phyloP scores from a whole-genome alignment of 208 protist genomes.

The Sergeia podlipaevii region DNA sequence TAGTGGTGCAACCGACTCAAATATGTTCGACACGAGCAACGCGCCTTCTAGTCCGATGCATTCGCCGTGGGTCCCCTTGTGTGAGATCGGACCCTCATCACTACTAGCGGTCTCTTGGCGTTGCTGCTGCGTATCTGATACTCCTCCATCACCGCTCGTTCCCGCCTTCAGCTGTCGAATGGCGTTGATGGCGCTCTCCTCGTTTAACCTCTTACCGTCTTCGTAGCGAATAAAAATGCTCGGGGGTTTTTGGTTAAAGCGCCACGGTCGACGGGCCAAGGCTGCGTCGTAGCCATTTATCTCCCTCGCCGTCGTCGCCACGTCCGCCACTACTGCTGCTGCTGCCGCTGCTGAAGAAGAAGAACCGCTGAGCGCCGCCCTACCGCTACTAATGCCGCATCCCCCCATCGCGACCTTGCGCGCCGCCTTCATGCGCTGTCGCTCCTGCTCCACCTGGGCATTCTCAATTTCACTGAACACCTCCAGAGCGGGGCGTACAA shows the following conservation, averaged over 20 bases:
- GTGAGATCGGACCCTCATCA: conserved; percentile 19
- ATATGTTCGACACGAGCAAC: conserved; percentile 35
- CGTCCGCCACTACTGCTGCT: conserved; percentile 2
- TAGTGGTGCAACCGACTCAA: conserved; percentile 32
- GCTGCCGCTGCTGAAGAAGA: conserved; percentile 4
- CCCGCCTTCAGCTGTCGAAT: conserved; percentile 7
- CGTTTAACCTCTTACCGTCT: conserved; percentile 43
- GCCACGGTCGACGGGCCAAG: conserved; percentile 24
- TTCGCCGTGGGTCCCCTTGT: too few species aligned
- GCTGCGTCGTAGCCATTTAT: conserved; percentile 49
- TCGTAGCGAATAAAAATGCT: conserved; percentile 53
- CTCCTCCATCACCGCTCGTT: not conserved
- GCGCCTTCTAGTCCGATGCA: conserved; percentile 20
- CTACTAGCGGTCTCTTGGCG: not conserved
- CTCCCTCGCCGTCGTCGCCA: conserved; percentile 1
- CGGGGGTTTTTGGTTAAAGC: conserved; percentile 28
- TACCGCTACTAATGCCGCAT: too few species aligned
- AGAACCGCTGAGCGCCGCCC: too few species aligned
- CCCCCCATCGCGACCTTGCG: too few species aligned
- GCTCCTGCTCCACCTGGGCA: conserved; percentile 16
- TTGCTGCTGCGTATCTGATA: not conserved
- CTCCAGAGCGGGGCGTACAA: conserved; percentile 41
- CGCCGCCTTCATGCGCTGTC: too few species aligned
- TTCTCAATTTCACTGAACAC: conserved; percentile 17
- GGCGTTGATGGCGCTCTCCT: conserved; percentile 12